Base-by-base conservation (phyloP, 2,329 filamentous ascomycete species). In the Byssothecium circinans region DNA sequence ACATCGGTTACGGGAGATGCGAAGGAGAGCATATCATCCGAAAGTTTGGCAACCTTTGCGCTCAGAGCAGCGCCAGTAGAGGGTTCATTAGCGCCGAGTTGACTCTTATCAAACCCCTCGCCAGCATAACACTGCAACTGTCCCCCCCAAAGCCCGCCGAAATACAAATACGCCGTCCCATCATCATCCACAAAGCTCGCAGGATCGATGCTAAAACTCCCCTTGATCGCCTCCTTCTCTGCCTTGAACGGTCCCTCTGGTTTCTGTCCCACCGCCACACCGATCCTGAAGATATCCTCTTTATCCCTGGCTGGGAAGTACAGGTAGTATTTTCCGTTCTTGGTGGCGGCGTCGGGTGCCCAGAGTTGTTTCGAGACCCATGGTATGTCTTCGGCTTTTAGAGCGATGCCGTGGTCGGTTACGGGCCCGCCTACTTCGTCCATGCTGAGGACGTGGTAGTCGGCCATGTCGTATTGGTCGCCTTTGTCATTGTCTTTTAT, bases 401-500 rank as follows among this genome's bases (percentile, higher is more conserved):
- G 80, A 12, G 80, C 86, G 40, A 87, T 77, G 60, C 87, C 87
- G 72, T 91, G 87, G 74, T 91, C 88, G 17, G 78, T 84, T 2
- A 90, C 85, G 15, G 77, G 74, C 0, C 76, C 75, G 50, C 78
- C 78, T 19, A 82, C 74, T 1, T 78, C 74, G 45, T 82, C 78
- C 48, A 81, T 74, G 56, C 81, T 85, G 71, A 91, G 85, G 67
- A 91, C 88, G 70, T 91, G 87, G 78, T 91, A 91, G 75, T 91
- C 88, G 46, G 75, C 79, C 88, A 91, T 91, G 74, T 89, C 88
- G 69, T 90, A 91, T 68, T 91, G 88, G 73, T 90, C 87, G 65
- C 88, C 88, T 78, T 90, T 89, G 78, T 91, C 87, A 74, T 91
- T 91, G 77, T 87, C 85, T 47, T 80, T 48, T 68, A 89, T 88